Conservation (phyloP, 1,284 basidiomycete genomes). For the Puccinia polysora region DNA sequence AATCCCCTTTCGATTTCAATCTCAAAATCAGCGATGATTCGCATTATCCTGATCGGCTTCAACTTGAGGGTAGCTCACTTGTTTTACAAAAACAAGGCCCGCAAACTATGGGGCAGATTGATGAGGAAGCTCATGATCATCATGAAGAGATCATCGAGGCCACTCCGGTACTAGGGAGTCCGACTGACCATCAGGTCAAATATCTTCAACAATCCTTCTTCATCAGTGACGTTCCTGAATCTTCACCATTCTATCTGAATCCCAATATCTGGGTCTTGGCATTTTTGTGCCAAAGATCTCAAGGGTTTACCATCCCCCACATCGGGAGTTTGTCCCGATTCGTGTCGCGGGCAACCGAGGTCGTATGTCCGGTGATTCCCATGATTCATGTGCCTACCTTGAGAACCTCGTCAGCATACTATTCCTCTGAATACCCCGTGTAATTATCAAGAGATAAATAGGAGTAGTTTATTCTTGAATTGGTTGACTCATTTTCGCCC, state of each 20-base stretch:
- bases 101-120: too few relatives aligned
- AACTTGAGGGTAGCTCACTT: too few relatives aligned
- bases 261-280: slow-evolving; percentile 20
- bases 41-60: too few relatives aligned
- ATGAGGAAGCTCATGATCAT: not conserved
- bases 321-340: slow-evolving; percentile 12
- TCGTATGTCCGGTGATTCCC: slow-evolving; percentile 28
- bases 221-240: slow-evolving; percentile 7
- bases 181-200: not conserved
- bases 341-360: slow-evolving; percentile 6
- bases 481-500: not conserved
- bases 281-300: slow-evolving; percentile 20
- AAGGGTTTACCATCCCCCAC: slow-evolving; percentile 23
- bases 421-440: not conserved
- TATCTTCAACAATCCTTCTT: slow-evolving; percentile 18
- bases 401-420: slow-evolving; percentile 3
- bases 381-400: slow-evolving; percentile 40
- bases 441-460: not conserved
- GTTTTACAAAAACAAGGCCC: too few relatives aligned
- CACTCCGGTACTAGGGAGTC: not conserved
- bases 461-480: not conserved
- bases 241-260: slow-evolving; percentile 20
- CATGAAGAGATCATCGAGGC: not conserved
- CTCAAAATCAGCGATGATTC: not conserved
- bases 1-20: not conserved